These are phyloP conservation scores for Lachnellula suecica DNA, from an alignment of 2,329 filamentous ascomycete genomes.

Conservation along the genomic window DNA sequence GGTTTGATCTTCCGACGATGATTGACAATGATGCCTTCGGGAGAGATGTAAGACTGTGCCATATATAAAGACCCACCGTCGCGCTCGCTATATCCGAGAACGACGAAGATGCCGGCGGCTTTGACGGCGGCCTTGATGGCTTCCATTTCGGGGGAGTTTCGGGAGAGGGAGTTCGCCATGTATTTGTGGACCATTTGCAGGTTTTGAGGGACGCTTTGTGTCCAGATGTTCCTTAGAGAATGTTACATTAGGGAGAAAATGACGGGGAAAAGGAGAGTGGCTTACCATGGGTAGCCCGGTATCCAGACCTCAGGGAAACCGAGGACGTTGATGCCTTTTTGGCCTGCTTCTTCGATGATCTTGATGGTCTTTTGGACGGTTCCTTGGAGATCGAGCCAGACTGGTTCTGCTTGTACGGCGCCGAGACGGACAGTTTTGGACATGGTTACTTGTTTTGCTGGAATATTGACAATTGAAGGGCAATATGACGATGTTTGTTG, in stretches of 20 bases:
- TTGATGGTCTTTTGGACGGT: conserved; percentile 55
- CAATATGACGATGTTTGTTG: neutral
- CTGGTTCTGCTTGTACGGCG: conserved; percentile 56
- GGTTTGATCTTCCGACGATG: conserved; percentile 47
- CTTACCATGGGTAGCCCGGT: conserved; percentile 52
- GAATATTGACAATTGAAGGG: neutral
- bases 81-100: conserved; percentile 47
- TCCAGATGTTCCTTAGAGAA: conserved; percentile 17
- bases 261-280: conserved; percentile 21
- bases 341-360: conserved; percentile 54
- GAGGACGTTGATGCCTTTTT: conserved; percentile 52
- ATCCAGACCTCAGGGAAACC: conserved; percentile 55
- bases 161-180: conserved; percentile 42
- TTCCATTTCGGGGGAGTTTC: conserved; percentile 42
- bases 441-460: neutral
- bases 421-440: conserved; percentile 32
- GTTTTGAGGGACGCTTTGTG: conserved; percentile 34
- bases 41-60: conserved; percentile 50
- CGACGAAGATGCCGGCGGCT: conserved; percentile 44
- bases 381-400: conserved; percentile 56
- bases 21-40: conserved; percentile 40
- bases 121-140: conserved; percentile 44
- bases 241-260: neutral
- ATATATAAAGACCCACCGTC: conserved; percentile 45
- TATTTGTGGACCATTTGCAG: conserved; percentile 43